These are phyloP conservation scores for Rhizomucor pusillus DNA, from an alignment of 371 early-diverging fungal genomes.

Conservation along the genomic window DNA sequence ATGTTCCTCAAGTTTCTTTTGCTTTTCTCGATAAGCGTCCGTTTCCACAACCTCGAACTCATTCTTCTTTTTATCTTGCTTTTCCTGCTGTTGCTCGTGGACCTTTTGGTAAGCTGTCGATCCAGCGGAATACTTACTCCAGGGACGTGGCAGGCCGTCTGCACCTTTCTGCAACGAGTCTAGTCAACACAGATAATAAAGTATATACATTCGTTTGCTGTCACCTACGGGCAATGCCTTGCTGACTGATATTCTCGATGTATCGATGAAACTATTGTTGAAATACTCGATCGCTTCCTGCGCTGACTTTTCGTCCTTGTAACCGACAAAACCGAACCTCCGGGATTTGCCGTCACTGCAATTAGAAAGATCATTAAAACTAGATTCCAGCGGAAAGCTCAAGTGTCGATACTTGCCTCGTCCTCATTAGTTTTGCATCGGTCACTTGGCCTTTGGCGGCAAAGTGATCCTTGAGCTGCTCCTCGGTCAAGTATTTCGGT, in stretches of 20 bases:
- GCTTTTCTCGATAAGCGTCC: constrained; percentile 35
- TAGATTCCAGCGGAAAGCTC: not conserved
- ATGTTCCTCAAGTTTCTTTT: constrained; percentile 36
- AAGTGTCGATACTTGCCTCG: constrained; percentile 54
- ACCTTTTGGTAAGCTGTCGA: constrained; percentile 61
- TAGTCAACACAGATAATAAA: not conserved
- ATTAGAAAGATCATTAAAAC: not conserved
- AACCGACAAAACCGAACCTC: constrained; percentile 93
- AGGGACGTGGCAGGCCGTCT: constrained; percentile 78
- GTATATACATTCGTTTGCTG: not conserved
- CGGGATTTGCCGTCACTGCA: constrained; percentile 76
- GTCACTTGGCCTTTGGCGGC: constrained; percentile 83
- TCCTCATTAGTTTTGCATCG: constrained; percentile 86
- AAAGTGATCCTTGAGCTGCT: constrained; percentile 87
- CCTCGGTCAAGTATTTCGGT: constrained; percentile 83
- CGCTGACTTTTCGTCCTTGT: constrained; percentile 81
- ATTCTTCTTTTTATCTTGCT: constrained; percentile 20
- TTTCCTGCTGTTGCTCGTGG: constrained; percentile 13
- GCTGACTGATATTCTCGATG: constrained; percentile 82
- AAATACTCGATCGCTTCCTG: constrained; percentile 79
- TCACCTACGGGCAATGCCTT: constrained; percentile 77
- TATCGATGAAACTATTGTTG: constrained; percentile 90
- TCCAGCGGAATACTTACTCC: constrained; percentile 84
- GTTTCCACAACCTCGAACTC: constrained; percentile 45
- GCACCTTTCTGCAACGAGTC: constrained; percentile 74